Base-by-base conservation (phyloP, 139 green algal genomes). In the Chlamydomonas incerta region DNA sequence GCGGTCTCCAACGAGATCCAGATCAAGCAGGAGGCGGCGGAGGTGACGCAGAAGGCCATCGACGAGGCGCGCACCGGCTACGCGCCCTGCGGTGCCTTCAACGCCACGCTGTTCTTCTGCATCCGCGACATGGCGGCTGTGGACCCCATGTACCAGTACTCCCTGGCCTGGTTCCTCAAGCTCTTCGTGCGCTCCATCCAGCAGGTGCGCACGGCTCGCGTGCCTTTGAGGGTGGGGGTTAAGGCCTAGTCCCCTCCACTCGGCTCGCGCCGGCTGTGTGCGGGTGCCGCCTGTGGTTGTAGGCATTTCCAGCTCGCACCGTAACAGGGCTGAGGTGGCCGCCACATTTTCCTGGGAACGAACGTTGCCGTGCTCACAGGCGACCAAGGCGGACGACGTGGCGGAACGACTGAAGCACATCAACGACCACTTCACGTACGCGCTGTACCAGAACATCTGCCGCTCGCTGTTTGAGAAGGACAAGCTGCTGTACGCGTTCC, bases 401-500 rank as follows among this genome's bases (percentile, higher is more conserved):
- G 46, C 57, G 0, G 41, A 87, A 75, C 87, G 95, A 8, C 87
- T 97, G 33, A 76, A 74, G 29, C 73, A 90, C 52, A 92, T 97
- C n/a, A 89, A 95, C 74, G 89, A 90, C 47, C 92, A 97, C 90
- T 97, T 97, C 90, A 97, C 91, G 2, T 90, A 92, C 73, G 87
- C 87, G 65, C 88, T 96, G 21, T 95, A 93, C 86, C 82, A 70
- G 26, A 87, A 88, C 65, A 82, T 82, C 28, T 88, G 63, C 80
- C 86, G 81, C 72, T 95, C 90, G 0, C 83, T 97, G 67, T 97
- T 96, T 89, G 94, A 97, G 90, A 95, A 95, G 90, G 94, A 97
- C 92, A 96, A 96, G 91, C 92, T 96, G 81, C 76, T 95, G 72
- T 96, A 95, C 83, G 90, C 92, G 52, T 96, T 96, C 92, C 82